Percentiles rank a stretch among this genome's conserved stretches.
Evolutionary conservation across 768 basidiomycete genomes (phyloP).

Genomic region (Amanita pseudoporphyria): DNA sequence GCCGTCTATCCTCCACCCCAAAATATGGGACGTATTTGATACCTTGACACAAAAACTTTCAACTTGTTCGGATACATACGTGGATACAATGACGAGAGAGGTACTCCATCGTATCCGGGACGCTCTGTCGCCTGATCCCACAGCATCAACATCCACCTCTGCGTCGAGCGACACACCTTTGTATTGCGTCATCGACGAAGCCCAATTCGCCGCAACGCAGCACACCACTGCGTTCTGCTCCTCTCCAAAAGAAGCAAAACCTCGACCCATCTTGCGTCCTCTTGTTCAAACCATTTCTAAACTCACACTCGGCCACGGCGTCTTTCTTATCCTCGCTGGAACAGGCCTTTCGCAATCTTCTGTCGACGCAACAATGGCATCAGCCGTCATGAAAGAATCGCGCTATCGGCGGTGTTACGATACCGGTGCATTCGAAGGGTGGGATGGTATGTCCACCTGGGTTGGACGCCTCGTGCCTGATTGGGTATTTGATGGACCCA

Average conservation of each 20-base stretch:
- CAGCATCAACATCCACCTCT: neutral
- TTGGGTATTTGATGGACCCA: conserved; percentile 16
- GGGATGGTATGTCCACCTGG: conserved; percentile 24
- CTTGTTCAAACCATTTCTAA: conserved; percentile 33
- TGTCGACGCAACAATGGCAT: conserved; percentile 35
- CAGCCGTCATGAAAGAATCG: conserved; percentile 37
- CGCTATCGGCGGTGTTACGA: conserved; percentile 35
- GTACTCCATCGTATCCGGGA: conserved; percentile 17
- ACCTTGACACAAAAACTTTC: conserved; percentile 25
- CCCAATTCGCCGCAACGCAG: conserved; percentile 32
- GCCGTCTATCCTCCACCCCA: conserved; percentile 25
- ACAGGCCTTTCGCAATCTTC: conserved; percentile 37
- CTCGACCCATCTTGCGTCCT: conserved; percentile 32
- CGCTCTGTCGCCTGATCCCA: conserved; percentile 8
- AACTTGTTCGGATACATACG: conserved; percentile 23
- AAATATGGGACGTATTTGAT: conserved; percentile 33
- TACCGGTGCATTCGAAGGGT: conserved; percentile 31
- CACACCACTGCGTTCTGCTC: conserved; percentile 29
- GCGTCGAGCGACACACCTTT: conserved; percentile 21
- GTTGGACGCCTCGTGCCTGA: conserved; percentile 28
- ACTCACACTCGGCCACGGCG: conserved; percentile 27
- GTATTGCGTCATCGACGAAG: conserved; percentile 38
- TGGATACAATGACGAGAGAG: conserved; percentile 24
- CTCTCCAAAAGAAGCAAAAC: conserved; percentile 15
- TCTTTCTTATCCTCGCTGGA: conserved; percentile 35